A percentile compares a stretch with the other conserved stretches of the same genome.
Conservation (phyloP, 139 green algal genomes). For the Gonium pectorale region DNA sequence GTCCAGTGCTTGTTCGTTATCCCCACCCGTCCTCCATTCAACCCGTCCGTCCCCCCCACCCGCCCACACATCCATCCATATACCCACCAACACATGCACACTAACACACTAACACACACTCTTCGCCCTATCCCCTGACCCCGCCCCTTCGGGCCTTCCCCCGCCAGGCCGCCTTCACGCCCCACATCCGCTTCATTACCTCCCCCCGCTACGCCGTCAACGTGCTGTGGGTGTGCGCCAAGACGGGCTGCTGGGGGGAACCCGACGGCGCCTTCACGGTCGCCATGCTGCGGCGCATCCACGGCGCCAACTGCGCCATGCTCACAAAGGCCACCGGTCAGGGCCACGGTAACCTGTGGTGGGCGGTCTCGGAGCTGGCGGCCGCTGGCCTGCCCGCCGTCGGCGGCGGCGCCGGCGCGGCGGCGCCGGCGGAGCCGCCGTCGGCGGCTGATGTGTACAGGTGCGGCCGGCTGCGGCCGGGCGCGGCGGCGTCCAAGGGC, state of each 20-base stretch:
- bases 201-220: conserved; percentile 19
- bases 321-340: not conserved
- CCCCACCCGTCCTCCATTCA: too few relatives aligned
- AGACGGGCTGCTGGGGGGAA: conserved; percentile 7
- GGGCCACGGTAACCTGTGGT: conserved; percentile 30
- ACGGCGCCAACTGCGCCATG: too few relatives aligned
- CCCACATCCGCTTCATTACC: not conserved
- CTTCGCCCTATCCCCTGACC: too few relatives aligned
- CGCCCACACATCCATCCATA: too few relatives aligned
- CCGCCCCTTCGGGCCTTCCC: too few relatives aligned
- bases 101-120: too few relatives aligned
- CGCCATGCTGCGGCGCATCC: not conserved
- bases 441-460: not conserved
- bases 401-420: not conserved
- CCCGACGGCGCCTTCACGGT: not conserved
- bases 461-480: not conserved
- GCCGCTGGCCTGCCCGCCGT: not conserved
- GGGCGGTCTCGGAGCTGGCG: conserved; percentile 1
- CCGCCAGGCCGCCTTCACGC: not conserved
- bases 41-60: too few relatives aligned
- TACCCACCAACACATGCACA: too few relatives aligned
- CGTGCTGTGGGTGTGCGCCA: conserved; percentile 34
- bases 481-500: too few relatives aligned
- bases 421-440: not conserved
- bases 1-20: too few relatives aligned